Base-by-base conservation (phyloP, 768 basidiomycete genomes). In the Leccinum sublutescens region DNA sequence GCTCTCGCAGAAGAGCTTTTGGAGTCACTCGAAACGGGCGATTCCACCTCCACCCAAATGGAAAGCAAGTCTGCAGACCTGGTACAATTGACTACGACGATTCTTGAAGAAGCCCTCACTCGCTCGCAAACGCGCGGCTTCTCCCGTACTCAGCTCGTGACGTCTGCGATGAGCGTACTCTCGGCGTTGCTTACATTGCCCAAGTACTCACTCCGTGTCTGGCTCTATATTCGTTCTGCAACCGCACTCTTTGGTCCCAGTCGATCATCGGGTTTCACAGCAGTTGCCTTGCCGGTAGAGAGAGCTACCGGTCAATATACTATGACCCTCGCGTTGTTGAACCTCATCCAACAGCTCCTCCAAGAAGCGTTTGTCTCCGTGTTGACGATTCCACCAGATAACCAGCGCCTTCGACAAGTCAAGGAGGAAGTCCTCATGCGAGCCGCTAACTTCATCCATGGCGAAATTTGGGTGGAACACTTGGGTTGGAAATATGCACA, bases 401-500 rank as follows among this genome's bases (percentile, higher is more conserved):
- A 85, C 51, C 71, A 81, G 6, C 83, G 82, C 33, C 78, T 88
- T 34, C 85, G 82, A 53, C 85, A 85, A 65, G 76, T 94, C 56
- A 94, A 94, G 68, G 89, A 91, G 65, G 91, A 93, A 58, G 93
- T 95, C 5, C 78, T 95, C 23, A 75, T 90, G 51, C 85, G 91
- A 34, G 93, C 91, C 0, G 79, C 85, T 12, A 79, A 80, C 5
- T 93, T 95, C 62, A 82, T 95, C 9, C 91, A 94, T 66, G 83
- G 84, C 8, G 91, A 95, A 69, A 85, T 96, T 19, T 98, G 95
- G 95, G 82, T 88, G 1, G 88, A 89, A 64, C 89, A 93, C 71
- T 70, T 85, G 40, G 83, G 85, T 2, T 98, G 95, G 95, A 90
- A 91, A 70, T 97, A 94, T 63, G 77, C 79, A 4, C 87, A 88